phyloP scores from a whole-genome alignment of 345 rosid genomes.

The Gossypium arboreum region DNA sequence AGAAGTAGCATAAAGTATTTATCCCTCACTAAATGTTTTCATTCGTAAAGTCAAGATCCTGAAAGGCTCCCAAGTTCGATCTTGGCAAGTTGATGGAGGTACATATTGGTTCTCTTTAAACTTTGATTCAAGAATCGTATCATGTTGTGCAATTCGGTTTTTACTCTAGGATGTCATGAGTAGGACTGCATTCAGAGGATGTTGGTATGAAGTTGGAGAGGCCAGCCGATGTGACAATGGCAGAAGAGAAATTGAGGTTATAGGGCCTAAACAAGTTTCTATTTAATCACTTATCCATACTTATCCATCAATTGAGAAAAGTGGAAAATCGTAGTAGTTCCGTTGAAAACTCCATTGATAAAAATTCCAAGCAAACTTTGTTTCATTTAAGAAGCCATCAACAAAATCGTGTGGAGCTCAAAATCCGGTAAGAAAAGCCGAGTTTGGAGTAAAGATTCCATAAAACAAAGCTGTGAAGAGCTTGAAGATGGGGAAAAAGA shows the following conservation, averaged over 20 bases:
- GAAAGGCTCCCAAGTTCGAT: constrained; percentile 65
- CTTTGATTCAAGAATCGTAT: not conserved
- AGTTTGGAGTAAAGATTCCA: no score
- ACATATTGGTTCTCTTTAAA: not conserved
- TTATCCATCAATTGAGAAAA: no score
- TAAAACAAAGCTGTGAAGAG: no score
- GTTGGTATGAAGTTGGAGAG: constrained; percentile 55
- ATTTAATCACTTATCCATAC: no score
- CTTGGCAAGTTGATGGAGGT: constrained; percentile 75
- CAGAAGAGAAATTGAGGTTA: constrained; percentile 35
- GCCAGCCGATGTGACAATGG: constrained; percentile 54
- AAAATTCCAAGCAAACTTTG: no score
- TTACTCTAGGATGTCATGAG: not conserved
- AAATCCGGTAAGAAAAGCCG: no score
- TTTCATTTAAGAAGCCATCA: no score
- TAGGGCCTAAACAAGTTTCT: constrained; percentile 28
- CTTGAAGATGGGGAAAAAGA: no score
- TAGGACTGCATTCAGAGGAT: constrained; percentile 34
- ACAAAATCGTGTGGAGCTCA: no score
- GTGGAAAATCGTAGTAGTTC: no score
- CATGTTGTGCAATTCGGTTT: not conserved
- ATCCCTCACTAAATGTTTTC: constrained; percentile 56
- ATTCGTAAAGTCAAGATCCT: constrained; percentile 60
- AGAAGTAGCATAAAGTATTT: constrained; percentile 51
- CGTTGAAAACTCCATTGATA: no score